Conservation (phyloP, 805 yeast species). For the Kodamaea fukazawae region DNA sequence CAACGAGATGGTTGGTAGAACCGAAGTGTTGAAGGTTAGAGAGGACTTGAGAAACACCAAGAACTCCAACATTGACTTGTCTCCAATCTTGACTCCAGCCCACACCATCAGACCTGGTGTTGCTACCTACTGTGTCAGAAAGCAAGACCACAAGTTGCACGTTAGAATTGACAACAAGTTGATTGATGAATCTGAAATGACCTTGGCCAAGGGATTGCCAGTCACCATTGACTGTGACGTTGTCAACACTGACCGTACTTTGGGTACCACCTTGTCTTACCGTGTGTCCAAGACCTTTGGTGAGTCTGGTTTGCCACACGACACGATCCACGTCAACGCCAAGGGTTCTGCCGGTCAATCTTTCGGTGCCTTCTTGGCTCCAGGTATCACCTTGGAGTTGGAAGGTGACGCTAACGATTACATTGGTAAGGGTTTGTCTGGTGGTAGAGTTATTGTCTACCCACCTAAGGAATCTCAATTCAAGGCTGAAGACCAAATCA, state of each 20-base stretch:
- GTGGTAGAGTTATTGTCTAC: constrained; percentile 88
- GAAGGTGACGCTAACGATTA: constrained; percentile 98
- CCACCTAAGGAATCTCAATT: constrained; percentile 84
- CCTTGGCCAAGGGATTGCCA: constrained; percentile 95
- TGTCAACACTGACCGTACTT: constrained; percentile 92
- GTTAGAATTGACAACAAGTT: constrained; percentile 93
- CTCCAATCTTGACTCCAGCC: constrained; percentile 95
- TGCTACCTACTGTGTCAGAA: constrained; percentile 85
- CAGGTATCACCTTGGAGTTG: constrained; percentile 90
- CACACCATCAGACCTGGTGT: constrained; percentile 96
- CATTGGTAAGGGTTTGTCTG: constrained; percentile 95
- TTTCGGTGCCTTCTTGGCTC: constrained; percentile 95
- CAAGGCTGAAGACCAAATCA: constrained; percentile 93
- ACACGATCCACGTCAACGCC: constrained; percentile 89
- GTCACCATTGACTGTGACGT: constrained; percentile 91
- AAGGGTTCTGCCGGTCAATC: constrained; percentile 97
- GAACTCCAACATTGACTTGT: constrained; percentile 85
- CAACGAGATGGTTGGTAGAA: constrained; percentile 97
- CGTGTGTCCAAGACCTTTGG: constrained; percentile 92
- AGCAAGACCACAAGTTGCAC: constrained; percentile 91
- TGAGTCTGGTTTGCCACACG: constrained; percentile 90
- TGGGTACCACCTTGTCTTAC: constrained; percentile 93
- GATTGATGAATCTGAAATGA: constrained; percentile 91
- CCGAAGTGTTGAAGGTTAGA: constrained; percentile 83
- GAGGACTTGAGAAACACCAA: constrained; percentile 84